Conservation (phyloP, 2,329 filamentous ascomycete genomes). For the Talaromyces sp. region DNA sequence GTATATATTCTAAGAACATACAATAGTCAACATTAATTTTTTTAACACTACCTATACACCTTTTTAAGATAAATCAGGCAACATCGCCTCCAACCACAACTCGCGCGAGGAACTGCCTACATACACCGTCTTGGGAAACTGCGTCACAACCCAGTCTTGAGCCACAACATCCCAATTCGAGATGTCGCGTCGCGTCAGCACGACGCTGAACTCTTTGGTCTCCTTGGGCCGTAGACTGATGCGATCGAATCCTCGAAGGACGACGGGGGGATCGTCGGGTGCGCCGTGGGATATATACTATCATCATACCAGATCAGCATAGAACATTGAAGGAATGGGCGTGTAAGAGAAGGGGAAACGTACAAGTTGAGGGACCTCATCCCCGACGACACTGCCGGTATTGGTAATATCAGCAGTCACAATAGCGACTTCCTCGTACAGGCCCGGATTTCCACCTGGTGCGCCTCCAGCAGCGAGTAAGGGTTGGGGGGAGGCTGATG, state of each 20-base stretch:
- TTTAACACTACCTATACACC: not conserved
- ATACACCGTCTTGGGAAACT: constrained; percentile 58
- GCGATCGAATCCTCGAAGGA: constrained; percentile 78
- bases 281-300: constrained; percentile 76
- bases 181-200: constrained; percentile 74
- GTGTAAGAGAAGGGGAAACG: constrained; percentile 30
- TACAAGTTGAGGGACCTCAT: constrained; percentile 55
- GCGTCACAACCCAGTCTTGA: constrained; percentile 77
- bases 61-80: constrained; percentile 23
- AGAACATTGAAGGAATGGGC: constrained; percentile 24
- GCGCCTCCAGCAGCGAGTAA: constrained; percentile 57
- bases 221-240: constrained; percentile 68
- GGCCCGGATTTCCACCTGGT: constrained; percentile 58
- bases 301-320: too few species aligned
- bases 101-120: constrained; percentile 62
- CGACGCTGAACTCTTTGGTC: constrained; percentile 63
- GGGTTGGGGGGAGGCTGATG: constrained; percentile 56
- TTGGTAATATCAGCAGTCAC: constrained; percentile 53
- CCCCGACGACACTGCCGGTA: constrained; percentile 49
- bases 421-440: constrained; percentile 52
- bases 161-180: constrained; percentile 76
- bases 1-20: not conserved
- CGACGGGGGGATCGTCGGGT: constrained; percentile 63
- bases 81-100: constrained; percentile 48
- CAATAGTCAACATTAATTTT: not conserved